Base-by-base conservation (phyloP, 768 basidiomycete species). In the Mrakia blollopis region DNA sequence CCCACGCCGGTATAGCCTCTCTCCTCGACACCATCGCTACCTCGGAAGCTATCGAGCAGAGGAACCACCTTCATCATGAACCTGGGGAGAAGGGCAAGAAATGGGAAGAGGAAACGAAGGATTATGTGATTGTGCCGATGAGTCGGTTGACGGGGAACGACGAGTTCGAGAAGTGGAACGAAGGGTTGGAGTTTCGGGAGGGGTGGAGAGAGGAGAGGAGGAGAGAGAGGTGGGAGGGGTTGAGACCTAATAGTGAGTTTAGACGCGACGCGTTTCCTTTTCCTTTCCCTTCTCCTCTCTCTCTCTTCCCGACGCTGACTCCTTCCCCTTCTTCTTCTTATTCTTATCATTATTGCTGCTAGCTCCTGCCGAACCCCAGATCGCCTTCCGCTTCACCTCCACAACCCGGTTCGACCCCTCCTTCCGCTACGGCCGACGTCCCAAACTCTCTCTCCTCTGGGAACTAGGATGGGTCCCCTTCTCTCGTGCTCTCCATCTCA, bases 391-490 rank as follows among this genome's bases (percentile, higher is more conserved):
- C 28, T 82, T 79, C 76, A 81, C 81, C 65, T 80, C 81, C 41
- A 77, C 77, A 23, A 79, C 28, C 28, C 23, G n/a, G 79, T 74
- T 74, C 78, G 30, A 81, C 75, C 79, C 80, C 79, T 77, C 78
- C 68, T 82, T 82, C 80, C 79, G 82, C 13, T 82, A 82, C 79
- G 82, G 82, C 10, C 80, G 81, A 1, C 74, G 82, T 21, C 80
- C 80, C 73, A 82, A 82, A 76, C 81, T 82, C 72, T 80, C 81
- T 57, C 75, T 82, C 30, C 80, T 82, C 9, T 82, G 82, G 82
- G 78, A 79, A 0, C 79, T 82, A 25, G 82, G 82, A 16, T 81
- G 80, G 44, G 80, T 82, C 54, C 82, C 82, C 2, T 80, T 80
- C 73, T 78, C 80, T 7, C 80, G 82, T 37, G 74, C 65, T 1